Conservation (phyloP, 768 basidiomycete species). For the Trametes cingulata region DNA sequence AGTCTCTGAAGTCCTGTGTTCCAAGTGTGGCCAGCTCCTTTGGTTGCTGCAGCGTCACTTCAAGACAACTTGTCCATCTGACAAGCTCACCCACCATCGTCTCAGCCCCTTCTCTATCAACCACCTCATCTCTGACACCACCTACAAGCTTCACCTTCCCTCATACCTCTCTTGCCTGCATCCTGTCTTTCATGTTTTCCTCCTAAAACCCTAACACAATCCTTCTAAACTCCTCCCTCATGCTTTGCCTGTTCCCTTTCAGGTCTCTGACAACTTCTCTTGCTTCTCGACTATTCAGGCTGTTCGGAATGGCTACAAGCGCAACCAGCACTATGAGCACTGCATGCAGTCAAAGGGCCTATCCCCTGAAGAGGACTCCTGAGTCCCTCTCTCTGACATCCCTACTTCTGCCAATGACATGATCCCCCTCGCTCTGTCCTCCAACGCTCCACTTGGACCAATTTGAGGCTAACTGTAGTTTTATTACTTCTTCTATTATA, state of each 20-base stretch:
- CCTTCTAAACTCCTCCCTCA: conserved; percentile 35
- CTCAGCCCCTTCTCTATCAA: neutral
- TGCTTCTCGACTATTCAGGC: no score
- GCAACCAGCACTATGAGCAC: conserved; percentile 27
- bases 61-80: conserved; percentile 40
- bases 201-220: conserved; percentile 29
- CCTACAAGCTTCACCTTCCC: conserved; percentile 36
- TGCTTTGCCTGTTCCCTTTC: conserved; percentile 4
- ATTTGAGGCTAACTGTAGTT: neutral
- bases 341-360: conserved; percentile 32
- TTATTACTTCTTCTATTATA: neutral
- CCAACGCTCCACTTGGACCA: neutral
- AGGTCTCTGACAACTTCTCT: neutral
- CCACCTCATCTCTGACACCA: neutral
- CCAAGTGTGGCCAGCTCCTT: conserved; percentile 37
- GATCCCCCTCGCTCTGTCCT: conserved; percentile 29
- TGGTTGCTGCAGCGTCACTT: conserved; percentile 43
- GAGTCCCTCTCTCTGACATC: conserved; percentile 39
- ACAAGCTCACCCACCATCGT: conserved; percentile 34
- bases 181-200: conserved; percentile 42
- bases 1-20: conserved; percentile 29
- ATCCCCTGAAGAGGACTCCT: conserved; percentile 34
- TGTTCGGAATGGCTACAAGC: no score
- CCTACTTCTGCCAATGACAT: conserved; percentile 32
- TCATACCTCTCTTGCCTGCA: conserved; percentile 35